These are phyloP conservation scores for Kodamaea nitidulidarum DNA, from an alignment of 805 yeast species.

Conservation along the genomic window DNA sequence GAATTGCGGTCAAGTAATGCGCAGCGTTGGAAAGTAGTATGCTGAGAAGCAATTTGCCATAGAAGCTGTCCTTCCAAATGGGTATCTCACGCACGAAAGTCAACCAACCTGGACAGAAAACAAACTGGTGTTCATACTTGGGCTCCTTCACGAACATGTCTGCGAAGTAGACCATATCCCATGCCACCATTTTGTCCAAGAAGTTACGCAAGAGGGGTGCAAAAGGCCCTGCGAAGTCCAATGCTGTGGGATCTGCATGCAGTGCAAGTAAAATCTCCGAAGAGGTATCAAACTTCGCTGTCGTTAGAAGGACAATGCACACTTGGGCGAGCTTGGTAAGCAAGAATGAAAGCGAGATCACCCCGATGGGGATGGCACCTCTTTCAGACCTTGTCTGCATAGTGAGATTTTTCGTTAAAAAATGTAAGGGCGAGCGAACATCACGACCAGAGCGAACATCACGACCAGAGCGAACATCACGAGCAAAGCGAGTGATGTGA, in stretches of 20 bases:
- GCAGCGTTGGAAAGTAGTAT: slow-evolving; percentile 47
- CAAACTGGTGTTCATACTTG: slow-evolving; percentile 85
- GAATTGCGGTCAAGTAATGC: slow-evolving; percentile 47
- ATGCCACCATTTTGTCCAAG: slow-evolving; percentile 55
- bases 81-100: slow-evolving; percentile 34
- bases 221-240: slow-evolving; percentile 5
- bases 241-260: slow-evolving; percentile 11
- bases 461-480: too few relatives aligned
- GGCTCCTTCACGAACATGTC: slow-evolving; percentile 49
- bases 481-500: too few relatives aligned
- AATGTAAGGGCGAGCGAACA: too few relatives aligned
- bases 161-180: slow-evolving; percentile 84
- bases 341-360: slow-evolving; percentile 19
- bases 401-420: too few relatives aligned
- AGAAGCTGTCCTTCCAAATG: slow-evolving; percentile 29
- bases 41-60: slow-evolving; percentile 44
- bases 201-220: slow-evolving; percentile 14
- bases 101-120: slow-evolving; percentile 81
- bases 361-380: slow-evolving; percentile 4
- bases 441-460: too few relatives aligned
- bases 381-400: not conserved
- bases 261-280: slow-evolving; percentile 31
- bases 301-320: slow-evolving; percentile 34
- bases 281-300: slow-evolving; percentile 49
- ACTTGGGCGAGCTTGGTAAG: slow-evolving; percentile 37